Evolutionary conservation across 805 yeast species (phyloP).

Genomic region (Wickerhamiella allomyrinae): DNA sequence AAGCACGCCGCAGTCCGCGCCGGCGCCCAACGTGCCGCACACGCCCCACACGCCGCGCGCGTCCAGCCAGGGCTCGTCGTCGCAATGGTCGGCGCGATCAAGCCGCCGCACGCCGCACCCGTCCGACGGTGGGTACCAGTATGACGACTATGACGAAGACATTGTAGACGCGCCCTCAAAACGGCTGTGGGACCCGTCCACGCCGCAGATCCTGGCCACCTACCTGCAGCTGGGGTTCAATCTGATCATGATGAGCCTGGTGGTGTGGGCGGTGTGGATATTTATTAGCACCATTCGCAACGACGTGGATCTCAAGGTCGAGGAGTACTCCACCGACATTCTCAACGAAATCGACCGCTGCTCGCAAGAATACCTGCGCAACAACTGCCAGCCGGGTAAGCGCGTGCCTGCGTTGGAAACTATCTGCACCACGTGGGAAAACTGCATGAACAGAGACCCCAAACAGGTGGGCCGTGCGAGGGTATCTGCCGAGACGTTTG

Average conservation of each 20-base stretch:
- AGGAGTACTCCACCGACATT: slow-evolving; percentile 44
- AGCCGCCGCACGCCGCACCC: not conserved
- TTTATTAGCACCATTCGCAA: slow-evolving; percentile 41
- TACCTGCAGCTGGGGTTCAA: slow-evolving; percentile 55
- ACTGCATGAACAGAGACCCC: slow-evolving; percentile 74
- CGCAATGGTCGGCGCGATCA: not conserved
- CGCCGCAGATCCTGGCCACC: slow-evolving; percentile 43
- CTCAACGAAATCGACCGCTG: slow-evolving; percentile 55
- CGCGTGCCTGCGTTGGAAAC: slow-evolving; percentile 65
- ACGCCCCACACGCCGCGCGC: not conserved
- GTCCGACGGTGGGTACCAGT: not conserved
- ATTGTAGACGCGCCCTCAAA: no score
- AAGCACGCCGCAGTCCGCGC: not conserved
- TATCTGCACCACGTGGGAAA: slow-evolving; percentile 59
- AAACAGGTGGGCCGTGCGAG: slow-evolving; percentile 48
- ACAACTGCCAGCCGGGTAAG: slow-evolving; percentile 49
- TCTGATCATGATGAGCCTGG: slow-evolving; percentile 33
- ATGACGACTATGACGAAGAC: not conserved
- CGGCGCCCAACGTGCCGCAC: not conserved
- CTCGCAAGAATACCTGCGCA: slow-evolving; percentile 49
- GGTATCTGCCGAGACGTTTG: slow-evolving; percentile 69
- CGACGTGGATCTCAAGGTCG: slow-evolving; percentile 63
- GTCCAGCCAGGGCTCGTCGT: not conserved
- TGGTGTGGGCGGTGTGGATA: slow-evolving; percentile 38
- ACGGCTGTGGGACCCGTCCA: slow-evolving; percentile 11